A percentile compares a stretch with the other conserved stretches of the same genome.
phyloP scores from a whole-genome alignment of 495 filamentous ascomycete genomes.

The Hypoxylon lenormandii region DNA sequence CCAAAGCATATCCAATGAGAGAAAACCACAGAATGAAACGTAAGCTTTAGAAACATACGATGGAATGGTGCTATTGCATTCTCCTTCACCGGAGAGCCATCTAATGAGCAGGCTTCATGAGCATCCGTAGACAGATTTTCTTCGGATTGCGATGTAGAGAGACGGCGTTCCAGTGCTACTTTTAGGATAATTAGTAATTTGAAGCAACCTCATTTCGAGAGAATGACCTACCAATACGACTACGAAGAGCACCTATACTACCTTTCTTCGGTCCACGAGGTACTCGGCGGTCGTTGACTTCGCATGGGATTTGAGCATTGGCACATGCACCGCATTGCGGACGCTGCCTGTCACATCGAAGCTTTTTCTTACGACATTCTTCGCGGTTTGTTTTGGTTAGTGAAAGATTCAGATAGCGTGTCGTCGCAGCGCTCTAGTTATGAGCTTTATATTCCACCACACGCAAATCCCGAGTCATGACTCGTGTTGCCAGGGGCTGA shows the following conservation, averaged over 20 bases:
- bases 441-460: neutral
- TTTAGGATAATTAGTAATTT: conserved; percentile 22
- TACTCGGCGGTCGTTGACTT: conserved; percentile 60
- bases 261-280: conserved; percentile 67
- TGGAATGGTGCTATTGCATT: conserved; percentile 24
- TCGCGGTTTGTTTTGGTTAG: conserved; percentile 43
- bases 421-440: neutral
- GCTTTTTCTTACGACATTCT: conserved; percentile 63
- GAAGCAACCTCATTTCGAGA: neutral
- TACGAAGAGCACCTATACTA: conserved; percentile 63
- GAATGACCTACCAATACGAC: conserved; percentile 58
- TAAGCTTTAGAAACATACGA: conserved; percentile 29
- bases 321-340: conserved; percentile 65
- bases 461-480: conserved; percentile 8
- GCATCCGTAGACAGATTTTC: conserved; percentile 28
- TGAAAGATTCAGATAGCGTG: conserved; percentile 8
- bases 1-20: conserved; percentile 29
- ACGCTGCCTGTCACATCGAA: conserved; percentile 65
- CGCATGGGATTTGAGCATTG: conserved; percentile 62
- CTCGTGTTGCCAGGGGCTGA: conserved; percentile 36
- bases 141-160: conserved; percentile 50
- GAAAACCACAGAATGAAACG: conserved; percentile 27
- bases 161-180: conserved; percentile 56
- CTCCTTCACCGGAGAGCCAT: conserved; percentile 27
- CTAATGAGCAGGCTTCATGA: conserved; percentile 30